A percentile compares a stretch with the other conserved stretches of the same genome.
These are phyloP conservation scores for Ophiostoma sp. DNA, from an alignment of 2,329 filamentous ascomycete genomes.

Conservation along the genomic window DNA sequence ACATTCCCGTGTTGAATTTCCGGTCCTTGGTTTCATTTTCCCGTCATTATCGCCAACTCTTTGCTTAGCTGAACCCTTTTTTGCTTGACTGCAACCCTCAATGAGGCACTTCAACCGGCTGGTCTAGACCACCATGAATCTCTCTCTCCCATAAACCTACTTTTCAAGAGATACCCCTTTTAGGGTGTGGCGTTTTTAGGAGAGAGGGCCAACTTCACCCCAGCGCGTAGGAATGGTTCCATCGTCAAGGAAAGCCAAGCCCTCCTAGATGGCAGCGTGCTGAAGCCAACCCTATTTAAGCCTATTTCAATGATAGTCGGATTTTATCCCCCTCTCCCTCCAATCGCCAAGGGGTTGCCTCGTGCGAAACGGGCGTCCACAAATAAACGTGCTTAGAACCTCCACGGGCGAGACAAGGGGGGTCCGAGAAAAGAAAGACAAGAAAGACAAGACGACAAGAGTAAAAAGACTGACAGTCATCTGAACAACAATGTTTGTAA, in stretches of 20 bases:
- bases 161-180: neutral
- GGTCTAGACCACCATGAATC: neutral
- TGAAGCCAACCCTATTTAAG: neutral
- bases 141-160: neutral
- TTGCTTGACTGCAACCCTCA: neutral
- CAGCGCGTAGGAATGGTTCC: neutral
- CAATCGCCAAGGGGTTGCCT: neutral
- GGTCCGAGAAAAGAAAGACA: neutral
- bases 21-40: neutral
- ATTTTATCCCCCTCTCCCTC: neutral
- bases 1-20: neutral
- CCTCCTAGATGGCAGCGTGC: neutral
- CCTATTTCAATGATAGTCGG: neutral
- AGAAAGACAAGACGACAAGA: neutral
- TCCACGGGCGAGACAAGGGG: conserved; percentile 14
- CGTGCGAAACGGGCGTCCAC: conserved; percentile 6
- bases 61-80: neutral
- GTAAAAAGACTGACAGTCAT: neutral
- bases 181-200: neutral
- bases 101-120: neutral
- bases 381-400: conserved; percentile 20
- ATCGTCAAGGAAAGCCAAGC: neutral
- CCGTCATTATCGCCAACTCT: neutral
- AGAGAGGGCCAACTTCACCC: neutral
- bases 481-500: conserved; percentile 1